Evolutionary conservation across 1,284 basidiomycete genomes (phyloP).

Genomic region (Melampsora medusae): DNA sequence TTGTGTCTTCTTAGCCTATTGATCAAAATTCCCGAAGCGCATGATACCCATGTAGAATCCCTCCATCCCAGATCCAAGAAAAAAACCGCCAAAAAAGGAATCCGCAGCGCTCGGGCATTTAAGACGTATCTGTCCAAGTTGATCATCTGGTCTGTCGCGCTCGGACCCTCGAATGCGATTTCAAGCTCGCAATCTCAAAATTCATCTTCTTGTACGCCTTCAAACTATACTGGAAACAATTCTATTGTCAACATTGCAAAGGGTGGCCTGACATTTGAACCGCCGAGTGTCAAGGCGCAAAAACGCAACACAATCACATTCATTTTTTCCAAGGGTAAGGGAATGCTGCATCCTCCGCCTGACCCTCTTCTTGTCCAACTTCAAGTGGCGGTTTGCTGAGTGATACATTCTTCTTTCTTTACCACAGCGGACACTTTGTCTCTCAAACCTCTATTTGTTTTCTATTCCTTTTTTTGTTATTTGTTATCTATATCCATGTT

Average conservation of each 20-base stretch:
- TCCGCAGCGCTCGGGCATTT: background rate
- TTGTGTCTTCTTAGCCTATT: no score
- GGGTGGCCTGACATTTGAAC: constrained; percentile 17
- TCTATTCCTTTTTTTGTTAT: no score
- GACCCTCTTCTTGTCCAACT: background rate
- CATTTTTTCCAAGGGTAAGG: constrained; percentile 31
- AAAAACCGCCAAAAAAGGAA: background rate
- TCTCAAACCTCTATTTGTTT: no score
- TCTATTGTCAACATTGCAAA: constrained; percentile 28
- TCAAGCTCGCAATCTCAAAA: background rate
- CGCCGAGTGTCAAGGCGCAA: constrained; percentile 17
- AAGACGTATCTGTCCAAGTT: background rate
- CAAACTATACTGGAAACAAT: background rate
- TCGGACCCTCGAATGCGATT: background rate
- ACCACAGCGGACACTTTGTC: constrained; percentile 27
- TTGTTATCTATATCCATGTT: no score
- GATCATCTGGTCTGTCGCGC: background rate
- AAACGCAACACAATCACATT: constrained; percentile 40
- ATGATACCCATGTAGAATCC: no score
- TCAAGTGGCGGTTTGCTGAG: background rate
- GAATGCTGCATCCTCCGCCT: background rate
- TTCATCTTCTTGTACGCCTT: background rate
- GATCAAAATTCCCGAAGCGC: no score
- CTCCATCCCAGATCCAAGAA: no score
- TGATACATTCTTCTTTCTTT: background rate